Percentiles rank a stretch among this genome's conserved stretches.
Conservation (phyloP, 768 basidiomycete species). For the Boletus rubescentipes region DNA sequence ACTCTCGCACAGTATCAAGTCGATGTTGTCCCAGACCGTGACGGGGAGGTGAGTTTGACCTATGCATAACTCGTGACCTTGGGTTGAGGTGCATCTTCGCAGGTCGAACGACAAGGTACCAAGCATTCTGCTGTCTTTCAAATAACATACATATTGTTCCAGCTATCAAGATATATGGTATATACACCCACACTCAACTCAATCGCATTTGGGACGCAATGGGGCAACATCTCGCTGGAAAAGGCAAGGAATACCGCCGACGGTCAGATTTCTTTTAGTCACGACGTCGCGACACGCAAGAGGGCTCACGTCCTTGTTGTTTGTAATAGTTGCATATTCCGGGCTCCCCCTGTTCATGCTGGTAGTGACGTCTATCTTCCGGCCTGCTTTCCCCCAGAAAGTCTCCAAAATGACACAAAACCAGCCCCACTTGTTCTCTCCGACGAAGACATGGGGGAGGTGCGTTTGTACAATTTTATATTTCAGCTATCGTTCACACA, state of each 20-base stretch:
- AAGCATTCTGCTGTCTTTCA: neutral
- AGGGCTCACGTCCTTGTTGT: neutral
- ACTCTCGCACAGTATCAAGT: slow-evolving; percentile 43
- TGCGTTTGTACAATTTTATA: slow-evolving; percentile 17
- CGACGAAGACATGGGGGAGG: slow-evolving; percentile 49
- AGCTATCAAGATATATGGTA: slow-evolving; percentile 51
- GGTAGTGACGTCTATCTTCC: slow-evolving; percentile 49
- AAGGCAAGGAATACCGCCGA: slow-evolving; percentile 51
- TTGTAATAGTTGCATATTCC: slow-evolving; percentile 45
- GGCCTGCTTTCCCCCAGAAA: slow-evolving; percentile 49
- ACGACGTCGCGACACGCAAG: neutral
- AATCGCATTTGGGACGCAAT: slow-evolving; percentile 49
- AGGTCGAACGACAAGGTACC: slow-evolving; percentile 43
- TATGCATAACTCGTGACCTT: neutral
- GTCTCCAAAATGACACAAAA: slow-evolving; percentile 15
- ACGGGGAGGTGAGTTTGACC: slow-evolving; percentile 24
- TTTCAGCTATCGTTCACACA: neutral
- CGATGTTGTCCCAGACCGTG: slow-evolving; percentile 44
- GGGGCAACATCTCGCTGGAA: slow-evolving; percentile 40
- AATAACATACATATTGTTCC: neutral
- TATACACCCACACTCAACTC: slow-evolving; percentile 49
- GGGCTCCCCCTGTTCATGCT: slow-evolving; percentile 33
- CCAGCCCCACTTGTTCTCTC: slow-evolving; percentile 34
- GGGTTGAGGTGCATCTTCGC: slow-evolving; percentile 6
- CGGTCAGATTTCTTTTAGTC: slow-evolving; percentile 35